Evolutionary conservation across 2,329 filamentous ascomycete species (phyloP).

Genomic region (Arthroderma sp.): DNA sequence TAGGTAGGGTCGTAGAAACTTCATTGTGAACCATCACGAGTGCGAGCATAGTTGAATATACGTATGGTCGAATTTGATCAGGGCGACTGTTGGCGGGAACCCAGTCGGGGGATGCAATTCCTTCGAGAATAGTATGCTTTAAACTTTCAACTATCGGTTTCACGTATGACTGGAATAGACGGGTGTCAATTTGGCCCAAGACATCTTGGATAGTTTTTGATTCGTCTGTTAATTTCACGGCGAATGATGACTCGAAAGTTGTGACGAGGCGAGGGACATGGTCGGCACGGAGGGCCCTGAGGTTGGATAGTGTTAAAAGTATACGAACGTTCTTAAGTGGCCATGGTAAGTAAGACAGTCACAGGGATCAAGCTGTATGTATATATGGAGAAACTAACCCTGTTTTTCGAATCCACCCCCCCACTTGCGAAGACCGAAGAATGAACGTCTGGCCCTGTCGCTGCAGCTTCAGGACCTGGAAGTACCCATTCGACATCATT

Average conservation of each 20-base stretch:
- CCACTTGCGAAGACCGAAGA: constrained; percentile 37
- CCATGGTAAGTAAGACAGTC: neutral
- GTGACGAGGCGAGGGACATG: constrained; percentile 79
- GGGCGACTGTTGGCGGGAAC: constrained; percentile 49
- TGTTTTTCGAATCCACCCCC: constrained; percentile 42
- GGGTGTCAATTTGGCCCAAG: constrained; percentile 75
- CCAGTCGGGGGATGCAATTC: constrained; percentile 63
- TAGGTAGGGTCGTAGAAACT: constrained; percentile 60
- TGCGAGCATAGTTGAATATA: constrained; percentile 73
- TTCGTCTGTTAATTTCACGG: constrained; percentile 87
- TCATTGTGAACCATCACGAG: constrained; percentile 89
- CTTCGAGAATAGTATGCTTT: constrained; percentile 56
- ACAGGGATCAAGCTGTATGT: constrained; percentile 46
- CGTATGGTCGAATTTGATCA: constrained; percentile 68
- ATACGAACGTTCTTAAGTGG: constrained; percentile 66
- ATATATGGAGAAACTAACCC: constrained; percentile 30
- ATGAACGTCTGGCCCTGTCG: constrained; percentile 23
- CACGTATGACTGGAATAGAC: constrained; percentile 87
- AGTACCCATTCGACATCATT: constrained; percentile 42
- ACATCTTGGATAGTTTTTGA: constrained; percentile 84
- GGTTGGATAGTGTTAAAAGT: constrained; percentile 85
- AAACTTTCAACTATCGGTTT: constrained; percentile 60
- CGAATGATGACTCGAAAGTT: constrained; percentile 88
- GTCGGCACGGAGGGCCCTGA: constrained; percentile 68
- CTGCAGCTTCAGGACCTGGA: constrained; percentile 28